Percentiles rank a stretch among this genome's conserved stretches.
These are phyloP conservation scores for Exserohilum rostratum DNA, from an alignment of 2,329 filamentous ascomycete species.

Conservation along the genomic window DNA sequence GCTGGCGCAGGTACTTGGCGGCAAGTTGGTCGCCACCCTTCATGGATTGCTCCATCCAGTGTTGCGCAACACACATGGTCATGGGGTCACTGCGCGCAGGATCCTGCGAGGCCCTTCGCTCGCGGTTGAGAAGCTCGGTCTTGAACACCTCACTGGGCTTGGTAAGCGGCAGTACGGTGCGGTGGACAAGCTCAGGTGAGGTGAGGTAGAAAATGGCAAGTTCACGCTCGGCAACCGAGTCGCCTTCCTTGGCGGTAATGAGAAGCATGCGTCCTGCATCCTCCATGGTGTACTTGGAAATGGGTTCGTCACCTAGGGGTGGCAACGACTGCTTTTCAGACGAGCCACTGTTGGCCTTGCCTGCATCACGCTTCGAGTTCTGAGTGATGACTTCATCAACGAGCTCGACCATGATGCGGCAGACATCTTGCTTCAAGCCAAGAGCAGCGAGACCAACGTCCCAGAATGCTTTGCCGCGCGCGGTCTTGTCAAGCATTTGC, in stretches of 20 bases:
- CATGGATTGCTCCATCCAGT: constrained; percentile 95
- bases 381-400: constrained; percentile 72
- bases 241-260: constrained; percentile 91
- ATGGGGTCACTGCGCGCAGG: constrained; percentile 76
- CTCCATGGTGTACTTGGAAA: constrained; percentile 71
- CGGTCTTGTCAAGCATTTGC: constrained; percentile 63
- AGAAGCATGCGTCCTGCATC: constrained; percentile 90
- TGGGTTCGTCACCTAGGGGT: constrained; percentile 39
- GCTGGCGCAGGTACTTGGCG: constrained; percentile 78
- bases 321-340: constrained; percentile 21
- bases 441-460: constrained; percentile 87
- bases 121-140: constrained; percentile 75
- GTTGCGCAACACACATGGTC: constrained; percentile 90
- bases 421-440: constrained; percentile 86
- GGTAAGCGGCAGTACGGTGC: constrained; percentile 81
- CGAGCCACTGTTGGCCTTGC: constrained; percentile 34
- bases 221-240: constrained; percentile 87
- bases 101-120: constrained; percentile 62
- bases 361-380: constrained; percentile 65
- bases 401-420: constrained; percentile 80
- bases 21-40: constrained; percentile 86
- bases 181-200: constrained; percentile 80
- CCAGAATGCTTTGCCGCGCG: constrained; percentile 80
- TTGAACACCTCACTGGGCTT: constrained; percentile 90
- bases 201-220: constrained; percentile 92